Evolutionary conservation across 1,284 basidiomycete species (phyloP).

Genomic region (Ceratobasidium sp.): DNA sequence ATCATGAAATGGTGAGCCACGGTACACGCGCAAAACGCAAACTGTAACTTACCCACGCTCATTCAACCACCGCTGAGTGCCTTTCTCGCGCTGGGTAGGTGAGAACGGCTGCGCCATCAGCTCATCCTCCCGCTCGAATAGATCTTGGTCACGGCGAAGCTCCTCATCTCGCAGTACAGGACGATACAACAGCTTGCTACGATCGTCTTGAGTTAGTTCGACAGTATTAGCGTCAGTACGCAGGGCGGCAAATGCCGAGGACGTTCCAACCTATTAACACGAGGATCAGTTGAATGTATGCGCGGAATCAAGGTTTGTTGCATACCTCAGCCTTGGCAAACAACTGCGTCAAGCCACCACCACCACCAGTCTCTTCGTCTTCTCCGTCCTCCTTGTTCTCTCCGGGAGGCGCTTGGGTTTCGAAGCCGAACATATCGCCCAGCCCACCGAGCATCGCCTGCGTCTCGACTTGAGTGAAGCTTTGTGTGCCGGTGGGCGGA

Average conservation of each 20-base stretch:
- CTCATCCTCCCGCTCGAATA: conserved; percentile 34
- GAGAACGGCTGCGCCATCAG: conserved; percentile 31
- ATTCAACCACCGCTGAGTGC: conserved; percentile 15
- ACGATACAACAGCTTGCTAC: conserved; percentile 11
- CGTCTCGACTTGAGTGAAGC: conserved; percentile 23
- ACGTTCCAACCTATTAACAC: neutral
- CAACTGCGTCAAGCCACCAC: conserved; percentile 30
- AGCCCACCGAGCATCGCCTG: conserved; percentile 31
- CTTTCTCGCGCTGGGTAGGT: conserved; percentile 19
- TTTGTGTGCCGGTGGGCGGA: conserved; percentile 11
- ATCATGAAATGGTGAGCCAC: too few relatives aligned
- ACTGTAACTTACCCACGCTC: conserved; percentile 13
- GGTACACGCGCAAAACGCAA: neutral
- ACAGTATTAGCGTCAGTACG: neutral
- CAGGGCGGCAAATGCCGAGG: conserved; percentile 19
- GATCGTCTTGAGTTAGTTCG: conserved; percentile 33
- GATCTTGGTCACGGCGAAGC: conserved; percentile 15
- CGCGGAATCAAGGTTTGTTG: neutral
- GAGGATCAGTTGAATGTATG: neutral
- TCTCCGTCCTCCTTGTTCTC: neutral
- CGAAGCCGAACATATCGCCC: conserved; percentile 31
- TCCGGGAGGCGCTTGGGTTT: neutral
- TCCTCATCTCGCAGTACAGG: conserved; percentile 16
- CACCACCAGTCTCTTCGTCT: neutral
- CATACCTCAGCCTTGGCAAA: conserved; percentile 30